Base-by-base conservation (phyloP, 768 basidiomycete genomes). In the Boletus coccyginus region DNA sequence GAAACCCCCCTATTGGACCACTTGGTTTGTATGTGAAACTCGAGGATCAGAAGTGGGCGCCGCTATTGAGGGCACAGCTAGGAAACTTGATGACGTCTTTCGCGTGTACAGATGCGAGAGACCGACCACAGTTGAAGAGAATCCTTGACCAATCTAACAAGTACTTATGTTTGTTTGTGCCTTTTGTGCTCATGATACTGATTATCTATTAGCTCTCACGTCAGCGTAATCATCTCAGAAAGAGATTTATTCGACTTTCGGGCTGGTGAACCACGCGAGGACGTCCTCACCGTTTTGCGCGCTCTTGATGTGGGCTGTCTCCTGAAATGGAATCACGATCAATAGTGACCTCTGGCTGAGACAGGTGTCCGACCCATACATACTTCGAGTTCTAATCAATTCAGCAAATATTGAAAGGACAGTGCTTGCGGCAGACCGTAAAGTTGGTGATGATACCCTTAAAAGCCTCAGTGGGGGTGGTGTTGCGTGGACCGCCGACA, bases 221-320 rank as follows among this genome's bases (percentile, higher is more conserved):
- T 70, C 24, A 73, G 72, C 7, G 83, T 94, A 57, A 78, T 90
- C 61, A 84, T 88, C 50, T 79, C 82, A 24, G 78, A 82, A 55
- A 84, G 79, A 39, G 93, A 95, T 64, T 61, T 90, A 40, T 98
- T 97, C 67, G 92, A 97, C 65, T 95, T 82, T 62, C 77, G 78
- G 38, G 56, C 62, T 2, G 94, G 94, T 29, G 93, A 96, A 65
- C 87, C 89, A 12, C 79, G 81, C 3, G 66, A 66, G 19, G 56
- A 79, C 21, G 78, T 86, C 50, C 74, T 84, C 4, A 98, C 95
- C 7, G 81, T 95, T 27, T 77, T 96, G 27, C 87, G 93, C 27
- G 88, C 87, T 17, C 79, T 98, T 9, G 84, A 89, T 29, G 96
- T 94, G 59, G 9, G 82, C 40, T 45, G 21, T 52, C 6, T 13